Conservation (phyloP, 1,284 basidiomycete genomes). For the Ustilago trichophora region DNA sequence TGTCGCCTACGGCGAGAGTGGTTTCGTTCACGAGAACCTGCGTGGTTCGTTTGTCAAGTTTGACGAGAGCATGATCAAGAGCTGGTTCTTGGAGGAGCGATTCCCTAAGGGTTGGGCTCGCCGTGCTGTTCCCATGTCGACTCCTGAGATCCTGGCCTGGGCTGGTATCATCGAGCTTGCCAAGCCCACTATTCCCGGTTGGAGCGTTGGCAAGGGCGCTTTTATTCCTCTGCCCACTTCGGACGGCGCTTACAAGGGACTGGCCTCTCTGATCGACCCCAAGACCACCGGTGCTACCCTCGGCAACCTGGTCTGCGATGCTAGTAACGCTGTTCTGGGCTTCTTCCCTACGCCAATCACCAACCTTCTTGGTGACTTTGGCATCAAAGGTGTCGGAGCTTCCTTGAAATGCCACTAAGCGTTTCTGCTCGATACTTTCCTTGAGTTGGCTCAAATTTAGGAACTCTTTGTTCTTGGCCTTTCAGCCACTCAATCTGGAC, state of each 20-base stretch:
- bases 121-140: constrained; percentile 23
- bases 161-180: constrained; percentile 14
- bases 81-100: constrained; percentile 30
- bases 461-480: too few relatives aligned
- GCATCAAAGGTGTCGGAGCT: constrained; percentile 12
- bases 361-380: constrained; percentile 19
- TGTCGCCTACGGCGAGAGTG: constrained; percentile 36
- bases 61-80: constrained; percentile 31
- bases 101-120: constrained; percentile 32
- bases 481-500: too few relatives aligned
- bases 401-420: constrained; percentile 2
- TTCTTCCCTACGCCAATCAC: constrained; percentile 27
- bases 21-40: constrained; percentile 32
- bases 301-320: constrained; percentile 12
- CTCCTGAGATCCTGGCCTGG: constrained; percentile 33
- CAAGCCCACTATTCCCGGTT: constrained; percentile 29
- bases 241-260: constrained; percentile 19
- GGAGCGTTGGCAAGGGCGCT: constrained; percentile 26
- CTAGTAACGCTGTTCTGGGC: constrained; percentile 19
- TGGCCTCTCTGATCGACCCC: constrained; percentile 21
- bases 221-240: constrained; percentile 28
- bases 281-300: constrained; percentile 22
- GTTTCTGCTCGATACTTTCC: too few relatives aligned
- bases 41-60: constrained; percentile 30
- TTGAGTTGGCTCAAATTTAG: too few relatives aligned